phyloP scores from a whole-genome alignment of 768 basidiomycete species.

The Dacryopinax primogenitus region DNA sequence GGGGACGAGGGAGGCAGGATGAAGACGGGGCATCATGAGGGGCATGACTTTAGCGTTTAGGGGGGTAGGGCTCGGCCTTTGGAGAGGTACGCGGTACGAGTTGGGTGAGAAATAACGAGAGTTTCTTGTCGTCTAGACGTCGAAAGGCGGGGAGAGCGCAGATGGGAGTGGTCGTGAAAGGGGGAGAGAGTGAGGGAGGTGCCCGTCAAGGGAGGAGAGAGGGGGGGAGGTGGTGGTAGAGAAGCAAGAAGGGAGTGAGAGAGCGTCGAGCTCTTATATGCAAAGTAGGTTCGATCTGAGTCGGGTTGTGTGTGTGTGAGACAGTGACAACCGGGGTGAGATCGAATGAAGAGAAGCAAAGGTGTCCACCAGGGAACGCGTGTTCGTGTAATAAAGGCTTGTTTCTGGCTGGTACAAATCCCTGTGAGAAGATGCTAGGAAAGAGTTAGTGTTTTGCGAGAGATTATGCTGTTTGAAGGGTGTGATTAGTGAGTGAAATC shows the following conservation, averaged over 20 bases:
- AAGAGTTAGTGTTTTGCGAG: background rate
- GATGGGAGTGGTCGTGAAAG: background rate
- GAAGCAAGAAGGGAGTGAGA: background rate
- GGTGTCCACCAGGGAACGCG: conserved; percentile 5
- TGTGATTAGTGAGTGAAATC: background rate
- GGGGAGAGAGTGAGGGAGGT: background rate
- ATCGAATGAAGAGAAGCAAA: background rate
- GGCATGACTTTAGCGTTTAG: background rate
- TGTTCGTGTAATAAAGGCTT: background rate
- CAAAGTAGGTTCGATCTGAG: background rate
- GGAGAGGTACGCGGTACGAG: conserved; percentile 9
- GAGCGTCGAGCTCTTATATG: background rate
- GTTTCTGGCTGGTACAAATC: conserved; percentile 8
- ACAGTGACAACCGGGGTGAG: background rate
- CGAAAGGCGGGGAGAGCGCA: background rate
- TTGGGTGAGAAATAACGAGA: conserved; percentile 4
- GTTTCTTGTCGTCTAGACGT: conserved; percentile 10
- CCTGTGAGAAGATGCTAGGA: background rate
- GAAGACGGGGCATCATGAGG: conserved; percentile 18
- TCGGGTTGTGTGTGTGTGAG: conserved; percentile 1
- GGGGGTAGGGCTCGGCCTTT: conserved; percentile 1
- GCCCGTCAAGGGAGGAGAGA: conserved; percentile 4
- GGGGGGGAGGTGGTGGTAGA: background rate
- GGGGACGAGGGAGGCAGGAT: conserved; percentile 72
- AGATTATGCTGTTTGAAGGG: background rate